Evolutionary conservation across 2,329 filamentous ascomycete genomes (phyloP), one percentile per base, ranked within the genome.

Genomic region (Fusarium sp.): DNA sequence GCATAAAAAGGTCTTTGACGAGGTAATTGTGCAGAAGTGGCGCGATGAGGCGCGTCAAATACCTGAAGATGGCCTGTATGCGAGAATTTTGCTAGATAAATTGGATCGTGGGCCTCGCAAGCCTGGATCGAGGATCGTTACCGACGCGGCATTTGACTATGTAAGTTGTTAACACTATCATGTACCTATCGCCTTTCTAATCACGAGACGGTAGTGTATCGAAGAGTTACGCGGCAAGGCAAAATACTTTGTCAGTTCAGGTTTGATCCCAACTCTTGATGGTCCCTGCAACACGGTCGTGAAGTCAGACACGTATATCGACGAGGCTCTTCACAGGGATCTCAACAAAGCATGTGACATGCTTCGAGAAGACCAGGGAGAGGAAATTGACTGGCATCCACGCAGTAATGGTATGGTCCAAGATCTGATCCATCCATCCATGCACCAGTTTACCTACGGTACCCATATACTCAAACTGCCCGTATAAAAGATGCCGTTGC

Each of bases 1-100:
- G 69, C 48, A 73, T 9, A 44, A 47, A 11, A 74, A 75, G 12
- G 66, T 75, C 2, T 60, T 66, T 15, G 41, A 75, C 20, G 44
- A 62, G 16, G 12, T 21, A 1, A 62, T 65, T 18, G 49, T 28
- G 13, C 44, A 52, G 8, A 61, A 46, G 18, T 64, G 61, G 61
- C 26, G 42, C 11, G 12, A 57, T 4, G 59, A 68, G 20, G 63
- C 54, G 2, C 54, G 48, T 3, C 28, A 24, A 10, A 47, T 35
- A 33, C 38, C 21, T 35, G 44, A 58, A n/a, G 43, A 46, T 39
- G 41, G 38, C 4, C 33, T 62, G 8, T 58, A 44, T 24, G 42
- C 20, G 1, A 61, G 31, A 4, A 16, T 57, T 5, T 6, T 49
- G 23, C 52, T 39, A 15, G 24, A 37, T 9, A 61, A 61, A 15